Base-by-base conservation (phyloP, 352 stramenopile species). In the Pythium dissotocum region DNA sequence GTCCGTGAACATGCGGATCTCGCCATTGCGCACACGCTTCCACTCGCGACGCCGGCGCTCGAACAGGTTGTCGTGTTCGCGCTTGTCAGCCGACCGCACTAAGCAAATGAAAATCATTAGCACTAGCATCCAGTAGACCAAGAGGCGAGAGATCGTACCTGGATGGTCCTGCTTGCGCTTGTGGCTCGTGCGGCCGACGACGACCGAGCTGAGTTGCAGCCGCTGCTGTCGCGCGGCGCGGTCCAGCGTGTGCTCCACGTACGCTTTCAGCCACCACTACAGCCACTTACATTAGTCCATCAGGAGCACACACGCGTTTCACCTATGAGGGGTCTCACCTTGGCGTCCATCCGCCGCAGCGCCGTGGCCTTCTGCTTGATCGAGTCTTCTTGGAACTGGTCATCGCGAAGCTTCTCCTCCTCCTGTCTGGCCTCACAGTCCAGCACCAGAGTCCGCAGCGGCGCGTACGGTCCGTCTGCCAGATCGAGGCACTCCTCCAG, bases 11-110 rank as follows among this genome's bases (percentile, higher is more conserved):
- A 93, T 90, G 59, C 83, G 78, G 36, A 93, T 18, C 21, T 91
- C 80, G 8, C 85, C 85, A 44, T 75, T 77, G 42, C 81, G 83
- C 57, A 91, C 77, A 56, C 85, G 85, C 56, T 90, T 93, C 83
- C 83, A 91, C 61, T 91, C 82, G 16, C 82, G 81, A 71, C 81
- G 80, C 40, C 83, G 83, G 35, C 83, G 80, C 28, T 87, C 80
- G 58, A 90, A 93, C 59, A 93, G 72, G 63, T 93, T 79, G 40
- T 89, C 82, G 62, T 93, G 85, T 72, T 89, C 82, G 40, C 79
- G 80, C 61, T 91, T 91, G 71, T 91, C 83, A 42, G 78, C 85
- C 1, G 83, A 76, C 51, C 85, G 83, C 44, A 75, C 85, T 93
- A 57, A 3, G 54, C 14, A 44, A 2, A 52, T 18, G 28, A 8